Evolutionary conservation across 352 stramenopile genomes (phyloP).

Genomic region (Peronospora destructor): DNA sequence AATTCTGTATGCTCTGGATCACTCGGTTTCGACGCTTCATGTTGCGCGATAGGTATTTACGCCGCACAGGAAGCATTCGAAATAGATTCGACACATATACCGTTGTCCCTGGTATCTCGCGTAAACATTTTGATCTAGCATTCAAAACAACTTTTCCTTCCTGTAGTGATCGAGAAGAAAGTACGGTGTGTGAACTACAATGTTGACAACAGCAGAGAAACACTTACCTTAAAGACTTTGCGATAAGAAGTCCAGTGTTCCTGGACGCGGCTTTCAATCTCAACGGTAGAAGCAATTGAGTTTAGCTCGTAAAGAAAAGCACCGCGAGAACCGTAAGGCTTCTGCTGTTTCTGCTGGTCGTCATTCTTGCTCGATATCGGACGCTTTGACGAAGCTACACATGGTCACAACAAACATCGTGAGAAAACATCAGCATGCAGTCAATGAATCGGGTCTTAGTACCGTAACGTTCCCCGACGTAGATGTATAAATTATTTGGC

Average conservation of each 20-base stretch:
- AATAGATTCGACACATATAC: constrained; percentile 55
- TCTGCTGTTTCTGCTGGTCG: background rate
- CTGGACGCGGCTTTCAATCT: constrained; percentile 57
- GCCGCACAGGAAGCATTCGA: constrained; percentile 46
- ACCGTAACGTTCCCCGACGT: constrained; percentile 47
- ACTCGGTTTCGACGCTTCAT: constrained; percentile 29
- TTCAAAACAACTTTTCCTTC: constrained; percentile 54
- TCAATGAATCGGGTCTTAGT: background rate
- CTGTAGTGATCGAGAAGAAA: constrained; percentile 20
- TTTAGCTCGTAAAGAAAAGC: constrained; percentile 47
- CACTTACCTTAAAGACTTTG: constrained; percentile 60
- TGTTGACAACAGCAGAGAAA: background rate
- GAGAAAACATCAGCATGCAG: background rate
- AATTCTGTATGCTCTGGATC: constrained; percentile 34
- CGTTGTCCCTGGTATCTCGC: constrained; percentile 38
- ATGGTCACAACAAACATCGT: background rate
- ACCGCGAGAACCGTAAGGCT: constrained; percentile 39
- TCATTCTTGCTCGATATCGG: background rate
- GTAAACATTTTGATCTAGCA: constrained; percentile 31
- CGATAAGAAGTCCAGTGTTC: constrained; percentile 52
- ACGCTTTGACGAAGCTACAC: constrained; percentile 35
- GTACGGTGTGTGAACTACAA: background rate
- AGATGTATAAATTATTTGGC: constrained; percentile 38
- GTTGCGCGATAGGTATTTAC: constrained; percentile 37
- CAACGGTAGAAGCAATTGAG: constrained; percentile 36